A percentile compares a stretch with the other conserved stretches of the same genome.
phyloP scores from a whole-genome alignment of 139 green algal genomes.

The Eudorina sp. region DNA sequence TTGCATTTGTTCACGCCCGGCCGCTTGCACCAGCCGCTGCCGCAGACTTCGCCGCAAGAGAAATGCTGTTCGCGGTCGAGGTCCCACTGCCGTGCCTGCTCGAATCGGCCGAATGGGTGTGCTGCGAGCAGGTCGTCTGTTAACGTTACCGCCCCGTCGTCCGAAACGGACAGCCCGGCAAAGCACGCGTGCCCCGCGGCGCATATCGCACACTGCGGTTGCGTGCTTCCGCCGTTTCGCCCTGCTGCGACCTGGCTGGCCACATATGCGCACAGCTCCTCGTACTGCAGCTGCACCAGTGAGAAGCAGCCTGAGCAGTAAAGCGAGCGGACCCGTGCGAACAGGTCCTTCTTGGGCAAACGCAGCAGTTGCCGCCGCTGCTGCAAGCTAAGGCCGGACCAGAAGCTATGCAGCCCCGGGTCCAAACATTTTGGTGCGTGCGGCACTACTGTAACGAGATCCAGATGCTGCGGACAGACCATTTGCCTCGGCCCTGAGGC shows the following conservation, averaged over 20 bases:
- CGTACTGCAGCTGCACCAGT: constrained; percentile 45
- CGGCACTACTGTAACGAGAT: constrained; percentile 1
- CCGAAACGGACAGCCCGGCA: constrained; percentile 8
- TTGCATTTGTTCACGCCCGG: constrained; percentile 51
- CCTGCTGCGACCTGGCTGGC: constrained; percentile 8
- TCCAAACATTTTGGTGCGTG: constrained; percentile 28
- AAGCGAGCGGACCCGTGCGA: constrained; percentile 23
- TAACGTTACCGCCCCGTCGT: constrained; percentile 38
- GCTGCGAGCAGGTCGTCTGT: constrained; percentile 28
- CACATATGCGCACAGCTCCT: constrained; percentile 35
- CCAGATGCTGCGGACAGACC: constrained; percentile 24
- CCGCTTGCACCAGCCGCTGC: constrained; percentile 50
- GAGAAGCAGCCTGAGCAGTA: constrained; percentile 46
- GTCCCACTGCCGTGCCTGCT: constrained; percentile 43
- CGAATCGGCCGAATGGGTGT: constrained; percentile 37
- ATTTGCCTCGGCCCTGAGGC: neutral
- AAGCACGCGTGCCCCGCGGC: constrained; percentile 30
- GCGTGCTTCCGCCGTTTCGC: neutral
- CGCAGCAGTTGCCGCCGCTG: constrained; percentile 44
- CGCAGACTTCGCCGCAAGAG: constrained; percentile 35
- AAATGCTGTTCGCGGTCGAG: constrained; percentile 40
- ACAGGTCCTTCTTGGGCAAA: constrained; percentile 40
- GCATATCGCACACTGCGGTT: constrained; percentile 31
- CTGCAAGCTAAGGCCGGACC: constrained; percentile 32
- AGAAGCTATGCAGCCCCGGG: constrained; percentile 41